These are phyloP conservation scores for Sclerotiophoma versabilis DNA, from an alignment of 2,329 filamentous ascomycete genomes.

Conservation along the genomic window DNA sequence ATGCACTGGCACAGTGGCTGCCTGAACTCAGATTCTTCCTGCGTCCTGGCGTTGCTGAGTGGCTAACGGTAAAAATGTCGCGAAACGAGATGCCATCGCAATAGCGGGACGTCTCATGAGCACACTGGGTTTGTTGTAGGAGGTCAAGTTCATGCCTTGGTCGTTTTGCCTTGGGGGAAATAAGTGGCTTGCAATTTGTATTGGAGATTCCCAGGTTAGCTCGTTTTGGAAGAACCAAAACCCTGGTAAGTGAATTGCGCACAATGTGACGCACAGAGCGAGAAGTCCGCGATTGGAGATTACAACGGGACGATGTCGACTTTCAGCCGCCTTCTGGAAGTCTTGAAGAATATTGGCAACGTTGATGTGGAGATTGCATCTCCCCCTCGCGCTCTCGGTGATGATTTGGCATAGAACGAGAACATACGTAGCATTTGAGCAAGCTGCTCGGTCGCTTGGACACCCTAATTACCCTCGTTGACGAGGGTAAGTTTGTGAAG, in stretches of 20 bases:
- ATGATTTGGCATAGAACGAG: not conserved
- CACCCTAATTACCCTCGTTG: too few relatives aligned
- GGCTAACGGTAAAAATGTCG: not conserved
- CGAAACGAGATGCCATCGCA: not conserved
- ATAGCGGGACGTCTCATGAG: not conserved
- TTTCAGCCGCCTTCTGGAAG: conserved; percentile 9
- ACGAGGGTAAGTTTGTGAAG: too few relatives aligned
- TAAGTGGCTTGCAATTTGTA: not conserved
- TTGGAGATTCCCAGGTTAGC: not conserved
- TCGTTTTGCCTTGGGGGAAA: not conserved
- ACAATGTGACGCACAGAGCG: not conserved
- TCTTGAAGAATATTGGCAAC: conserved; percentile 6
- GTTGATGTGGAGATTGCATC: conserved; percentile 7
- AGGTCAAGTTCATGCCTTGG: not conserved
- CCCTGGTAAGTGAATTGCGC: not conserved
- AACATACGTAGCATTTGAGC: not conserved
- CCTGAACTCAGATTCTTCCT: conserved; percentile 11
- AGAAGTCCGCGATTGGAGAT: not conserved
- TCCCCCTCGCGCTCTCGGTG: not conserved
- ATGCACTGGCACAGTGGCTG: conserved; percentile 4
- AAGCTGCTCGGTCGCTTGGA: not conserved
- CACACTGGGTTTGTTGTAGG: not conserved
- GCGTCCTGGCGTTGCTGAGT: conserved; percentile 4
- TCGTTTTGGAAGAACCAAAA: not conserved
- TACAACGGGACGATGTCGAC: conserved; percentile 5